Conservation (phyloP, 192 early-diverging fungal genomes). For the Phlyctochytrium planicorne region DNA sequence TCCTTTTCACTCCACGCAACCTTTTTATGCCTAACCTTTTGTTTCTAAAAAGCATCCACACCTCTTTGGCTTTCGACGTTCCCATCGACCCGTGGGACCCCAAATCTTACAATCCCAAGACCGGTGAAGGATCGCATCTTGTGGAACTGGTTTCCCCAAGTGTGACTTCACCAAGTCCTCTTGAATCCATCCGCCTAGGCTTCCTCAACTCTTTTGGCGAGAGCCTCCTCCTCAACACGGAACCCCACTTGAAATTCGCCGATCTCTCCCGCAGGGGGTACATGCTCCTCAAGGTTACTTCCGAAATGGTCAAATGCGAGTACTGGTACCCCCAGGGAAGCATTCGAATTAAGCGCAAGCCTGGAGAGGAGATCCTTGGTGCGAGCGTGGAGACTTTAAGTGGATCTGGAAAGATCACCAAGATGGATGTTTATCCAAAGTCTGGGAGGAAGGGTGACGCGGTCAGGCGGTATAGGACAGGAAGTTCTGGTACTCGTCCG, state of each 20-base stretch:
- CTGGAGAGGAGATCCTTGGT: slow-evolving; percentile 1
- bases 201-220: slow-evolving; percentile 17
- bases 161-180: slow-evolving; percentile 25
- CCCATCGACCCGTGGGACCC: slow-evolving; percentile 19
- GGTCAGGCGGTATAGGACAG: too few species aligned
- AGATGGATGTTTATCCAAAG: too few species aligned
- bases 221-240: slow-evolving; percentile 1
- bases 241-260: slow-evolving; percentile 26
- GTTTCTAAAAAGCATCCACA: slow-evolving; percentile 34
- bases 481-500: too few species aligned
- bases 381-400: slow-evolving; percentile 25
- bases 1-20: neutral
- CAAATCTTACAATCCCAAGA: slow-evolving; percentile 21
- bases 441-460: too few species aligned
- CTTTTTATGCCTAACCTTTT: neutral
- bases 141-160: slow-evolving; percentile 39
- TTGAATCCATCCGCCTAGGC: slow-evolving; percentile 9
- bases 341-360: slow-evolving; percentile 1
- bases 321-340: slow-evolving; percentile 15
- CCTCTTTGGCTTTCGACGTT: slow-evolving; percentile 32
- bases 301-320: slow-evolving; percentile 28
- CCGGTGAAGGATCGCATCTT: slow-evolving; percentile 22
- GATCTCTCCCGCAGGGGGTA: slow-evolving; percentile 33
- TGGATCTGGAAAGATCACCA: slow-evolving; percentile 25
- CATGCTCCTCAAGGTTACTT: slow-evolving; percentile 25